Conservation (phyloP, 176 grass and related monocot species). For the Saccharum spontaneum region DNA sequence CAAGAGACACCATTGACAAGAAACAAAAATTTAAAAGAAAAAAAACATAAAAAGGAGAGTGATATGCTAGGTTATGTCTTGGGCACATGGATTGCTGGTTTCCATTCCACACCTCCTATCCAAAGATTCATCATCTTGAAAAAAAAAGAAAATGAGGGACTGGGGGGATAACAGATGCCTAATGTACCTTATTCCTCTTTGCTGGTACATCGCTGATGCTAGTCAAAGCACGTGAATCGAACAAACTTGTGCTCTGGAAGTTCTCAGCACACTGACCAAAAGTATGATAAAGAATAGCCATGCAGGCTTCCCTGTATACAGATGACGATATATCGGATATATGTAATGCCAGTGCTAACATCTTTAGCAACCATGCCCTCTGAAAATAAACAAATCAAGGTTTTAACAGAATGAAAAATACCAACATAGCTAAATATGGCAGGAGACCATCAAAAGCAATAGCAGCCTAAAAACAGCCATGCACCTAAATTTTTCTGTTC, state of each 20-base stretch:
- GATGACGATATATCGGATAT: slow-evolving; percentile 79
- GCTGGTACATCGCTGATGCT: slow-evolving; percentile 32
- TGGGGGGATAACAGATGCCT: background rate
- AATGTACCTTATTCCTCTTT: slow-evolving; percentile 58
- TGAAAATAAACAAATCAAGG: slow-evolving; percentile 51
- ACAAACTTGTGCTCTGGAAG: slow-evolving; percentile 36
- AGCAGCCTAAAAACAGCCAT: background rate
- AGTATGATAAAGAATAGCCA: slow-evolving; percentile 75
- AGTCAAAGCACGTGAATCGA: slow-evolving; percentile 34
- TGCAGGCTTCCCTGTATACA: slow-evolving; percentile 63
- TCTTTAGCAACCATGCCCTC: slow-evolving; percentile 94
- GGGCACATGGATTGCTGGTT: background rate
- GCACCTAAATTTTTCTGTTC: background rate
- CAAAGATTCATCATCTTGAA: slow-evolving; percentile 1
- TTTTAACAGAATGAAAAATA: slow-evolving; percentile 17
- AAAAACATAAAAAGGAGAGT: background rate
- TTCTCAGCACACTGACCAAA: slow-evolving; percentile 53
- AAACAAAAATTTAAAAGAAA: background rate
- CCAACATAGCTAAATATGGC: slow-evolving; percentile 20
- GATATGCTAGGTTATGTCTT: background rate
- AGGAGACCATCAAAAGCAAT: slow-evolving; percentile 11
- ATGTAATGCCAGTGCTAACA: slow-evolving; percentile 88
- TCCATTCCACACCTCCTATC: background rate
- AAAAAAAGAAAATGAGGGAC: background rate
- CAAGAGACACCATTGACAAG: background rate